Percentiles rank a stretch among this genome's conserved stretches.
Conservation (phyloP, 116 monocot species). For the Trichopus zeylanicus region DNA sequence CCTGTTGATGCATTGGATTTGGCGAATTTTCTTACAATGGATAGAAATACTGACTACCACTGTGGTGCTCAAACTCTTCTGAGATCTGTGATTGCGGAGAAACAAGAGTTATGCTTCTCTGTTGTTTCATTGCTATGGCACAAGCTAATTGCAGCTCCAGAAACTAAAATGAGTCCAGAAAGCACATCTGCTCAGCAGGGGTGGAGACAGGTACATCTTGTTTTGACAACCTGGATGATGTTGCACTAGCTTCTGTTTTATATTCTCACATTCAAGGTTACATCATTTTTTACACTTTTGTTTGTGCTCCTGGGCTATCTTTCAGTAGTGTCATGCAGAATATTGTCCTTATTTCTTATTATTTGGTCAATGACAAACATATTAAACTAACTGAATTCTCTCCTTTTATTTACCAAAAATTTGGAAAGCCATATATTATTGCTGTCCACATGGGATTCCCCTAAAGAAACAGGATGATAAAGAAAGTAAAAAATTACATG, state of each 20-base stretch:
- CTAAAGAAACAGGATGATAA: not conserved
- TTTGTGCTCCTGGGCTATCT: too few relatives aligned
- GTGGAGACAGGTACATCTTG: constrained; percentile 74
- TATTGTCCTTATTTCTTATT: too few relatives aligned
- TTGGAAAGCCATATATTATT: too few relatives aligned
- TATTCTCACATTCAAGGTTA: not conserved
- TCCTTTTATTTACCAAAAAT: too few relatives aligned
- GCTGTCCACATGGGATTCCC: too few relatives aligned
- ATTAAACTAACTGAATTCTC: too few relatives aligned
- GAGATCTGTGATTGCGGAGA: constrained; percentile 71
- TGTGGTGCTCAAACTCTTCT: constrained; percentile 59
- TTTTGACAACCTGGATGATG: not conserved
- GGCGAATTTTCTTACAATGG: constrained; percentile 93
- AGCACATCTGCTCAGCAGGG: constrained; percentile 98
- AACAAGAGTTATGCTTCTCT: constrained; percentile 89
- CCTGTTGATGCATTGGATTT: constrained; percentile 80
- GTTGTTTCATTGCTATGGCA: constrained; percentile 97
- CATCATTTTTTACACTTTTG: too few relatives aligned
- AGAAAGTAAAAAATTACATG: not conserved
- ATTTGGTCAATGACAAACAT: too few relatives aligned
- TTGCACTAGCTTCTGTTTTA: not conserved
- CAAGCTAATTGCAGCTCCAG: constrained; percentile 77
- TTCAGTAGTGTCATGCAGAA: too few relatives aligned
- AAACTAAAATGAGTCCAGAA: constrained; percentile 90
- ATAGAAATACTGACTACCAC: constrained; percentile 59